Evolutionary conservation across 2,329 filamentous ascomycete species (phyloP).

Genomic region (Penicillium griseofulvum): DNA sequence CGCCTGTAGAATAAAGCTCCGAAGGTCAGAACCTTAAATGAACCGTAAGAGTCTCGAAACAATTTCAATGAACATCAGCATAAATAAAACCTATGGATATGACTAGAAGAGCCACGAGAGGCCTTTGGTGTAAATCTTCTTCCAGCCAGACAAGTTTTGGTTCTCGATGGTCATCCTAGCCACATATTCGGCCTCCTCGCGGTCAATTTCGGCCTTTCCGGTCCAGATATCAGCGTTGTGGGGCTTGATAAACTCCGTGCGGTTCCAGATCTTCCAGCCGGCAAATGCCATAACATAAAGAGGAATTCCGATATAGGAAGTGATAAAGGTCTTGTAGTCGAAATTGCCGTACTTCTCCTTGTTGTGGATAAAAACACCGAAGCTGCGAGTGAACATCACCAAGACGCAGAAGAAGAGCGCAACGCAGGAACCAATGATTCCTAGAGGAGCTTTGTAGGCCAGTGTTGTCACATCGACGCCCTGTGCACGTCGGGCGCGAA

Average conservation of each 20-base stretch:
- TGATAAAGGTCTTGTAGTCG: conserved; percentile 71
- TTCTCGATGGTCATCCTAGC: conserved; percentile 2
- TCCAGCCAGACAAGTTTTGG: conserved; percentile 7
- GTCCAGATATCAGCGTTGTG: conserved; percentile 65
- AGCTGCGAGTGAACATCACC: conserved; percentile 78
- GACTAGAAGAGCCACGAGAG: conserved; percentile 8
- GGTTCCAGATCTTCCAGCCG: conserved; percentile 60
- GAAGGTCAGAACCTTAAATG: background rate
- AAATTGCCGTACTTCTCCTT: conserved; percentile 51
- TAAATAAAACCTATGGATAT: background rate
- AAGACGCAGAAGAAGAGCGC: conserved; percentile 67
- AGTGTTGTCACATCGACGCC: conserved; percentile 53
- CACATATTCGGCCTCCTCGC: conserved; percentile 52
- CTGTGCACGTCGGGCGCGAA: conserved; percentile 59
- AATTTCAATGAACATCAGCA: background rate
- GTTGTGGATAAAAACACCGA: conserved; percentile 60
- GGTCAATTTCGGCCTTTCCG: conserved; percentile 68
- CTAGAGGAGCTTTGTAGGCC: conserved; percentile 66
- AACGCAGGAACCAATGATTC: conserved; percentile 62
- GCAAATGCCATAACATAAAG: conserved; percentile 66
- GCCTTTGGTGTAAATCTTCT: conserved; percentile 4
- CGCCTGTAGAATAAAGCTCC: background rate
- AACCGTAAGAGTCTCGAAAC: background rate
- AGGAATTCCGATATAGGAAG: conserved; percentile 71
- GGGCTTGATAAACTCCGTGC: conserved; percentile 54